Percentiles rank a stretch among this genome's conserved stretches.
Evolutionary conservation across 129 eudicot genomes (phyloP).

Genomic region (Arctium minus): DNA sequence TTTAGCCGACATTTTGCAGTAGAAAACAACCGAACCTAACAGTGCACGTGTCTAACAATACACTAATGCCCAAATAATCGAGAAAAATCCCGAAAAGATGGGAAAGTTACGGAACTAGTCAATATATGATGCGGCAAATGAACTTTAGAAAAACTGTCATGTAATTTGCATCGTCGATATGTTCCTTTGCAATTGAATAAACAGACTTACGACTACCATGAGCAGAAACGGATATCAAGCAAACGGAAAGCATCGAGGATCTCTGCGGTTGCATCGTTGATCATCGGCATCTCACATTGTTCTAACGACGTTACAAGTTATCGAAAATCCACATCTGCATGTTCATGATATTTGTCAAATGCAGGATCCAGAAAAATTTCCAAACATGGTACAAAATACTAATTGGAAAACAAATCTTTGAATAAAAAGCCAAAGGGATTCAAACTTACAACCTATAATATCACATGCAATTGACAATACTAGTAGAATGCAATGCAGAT

Average conservation of each 20-base stretch:
- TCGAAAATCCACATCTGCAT: constrained; percentile 15
- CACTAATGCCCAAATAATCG: background rate
- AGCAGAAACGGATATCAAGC: background rate
- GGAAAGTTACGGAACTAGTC: background rate
- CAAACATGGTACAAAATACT: background rate
- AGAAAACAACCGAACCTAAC: background rate
- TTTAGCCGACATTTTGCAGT: background rate
- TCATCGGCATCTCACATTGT: background rate
- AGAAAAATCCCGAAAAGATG: background rate
- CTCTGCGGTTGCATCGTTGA: background rate
- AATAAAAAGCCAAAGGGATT: background rate
- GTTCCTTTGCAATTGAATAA: constrained; percentile 5
- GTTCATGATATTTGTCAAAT: background rate
- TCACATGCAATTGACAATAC: background rate
- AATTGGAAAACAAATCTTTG: background rate
- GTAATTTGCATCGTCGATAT: constrained; percentile 1
- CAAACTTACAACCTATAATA: background rate
- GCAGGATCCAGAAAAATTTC: background rate
- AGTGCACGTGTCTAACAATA: background rate
- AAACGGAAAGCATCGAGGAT: background rate
- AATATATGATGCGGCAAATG: constrained; percentile 2
- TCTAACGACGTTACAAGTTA: background rate
- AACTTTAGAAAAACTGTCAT: constrained; percentile 17
- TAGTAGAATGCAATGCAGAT: background rate
- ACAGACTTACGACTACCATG: background rate